These are phyloP conservation scores for Colletotrichum godetiae DNA, from an alignment of 2,329 filamentous ascomycete genomes.

Conservation along the genomic window DNA sequence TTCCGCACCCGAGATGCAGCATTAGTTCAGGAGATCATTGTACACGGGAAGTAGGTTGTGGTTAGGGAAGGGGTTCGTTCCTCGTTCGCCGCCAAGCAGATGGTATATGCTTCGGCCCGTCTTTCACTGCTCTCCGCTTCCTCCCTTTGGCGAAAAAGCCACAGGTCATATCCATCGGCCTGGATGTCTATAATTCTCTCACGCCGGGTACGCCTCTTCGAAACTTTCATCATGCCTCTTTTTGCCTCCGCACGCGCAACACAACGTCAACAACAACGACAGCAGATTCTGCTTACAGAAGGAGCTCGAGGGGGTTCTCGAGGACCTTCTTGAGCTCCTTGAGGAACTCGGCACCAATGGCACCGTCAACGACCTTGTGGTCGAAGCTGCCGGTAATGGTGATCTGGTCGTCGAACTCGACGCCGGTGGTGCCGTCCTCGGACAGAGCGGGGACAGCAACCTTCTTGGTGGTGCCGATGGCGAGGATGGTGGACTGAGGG, in stretches of 20 bases:
- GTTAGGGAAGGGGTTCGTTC: conserved; percentile 34
- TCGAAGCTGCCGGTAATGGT: conserved; percentile 95
- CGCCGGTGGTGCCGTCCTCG: conserved; percentile 78
- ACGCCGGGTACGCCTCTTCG: conserved; percentile 27
- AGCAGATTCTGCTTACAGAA: conserved; percentile 71
- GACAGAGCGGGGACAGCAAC: conserved; percentile 79
- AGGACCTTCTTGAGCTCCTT: conserved; percentile 96
- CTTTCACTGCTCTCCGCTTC: conserved; percentile 31
- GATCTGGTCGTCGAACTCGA: conserved; percentile 98
- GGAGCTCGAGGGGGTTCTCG: conserved; percentile 95
- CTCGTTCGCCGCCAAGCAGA: conserved; percentile 31
- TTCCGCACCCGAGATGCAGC: conserved; percentile 46
- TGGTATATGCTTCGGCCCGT: conserved; percentile 23
- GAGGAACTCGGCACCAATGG: conserved; percentile 96
- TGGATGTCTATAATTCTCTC: conserved; percentile 28
- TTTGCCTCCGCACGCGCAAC: conserved; percentile 2
- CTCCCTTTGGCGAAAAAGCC: conserved; percentile 26
- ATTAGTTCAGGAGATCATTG: conserved; percentile 55
- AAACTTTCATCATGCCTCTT: conserved; percentile 28
- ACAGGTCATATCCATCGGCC: conserved; percentile 27
- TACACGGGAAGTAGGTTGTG: conserved; percentile 51
- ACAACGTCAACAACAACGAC: not conserved
- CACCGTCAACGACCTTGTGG: conserved; percentile 98
- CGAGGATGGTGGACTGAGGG: conserved; percentile 94
- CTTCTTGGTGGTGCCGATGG: conserved; percentile 95